phyloP scores from a whole-genome alignment of 345 rosid species.

The Syzygium oleosum region DNA sequence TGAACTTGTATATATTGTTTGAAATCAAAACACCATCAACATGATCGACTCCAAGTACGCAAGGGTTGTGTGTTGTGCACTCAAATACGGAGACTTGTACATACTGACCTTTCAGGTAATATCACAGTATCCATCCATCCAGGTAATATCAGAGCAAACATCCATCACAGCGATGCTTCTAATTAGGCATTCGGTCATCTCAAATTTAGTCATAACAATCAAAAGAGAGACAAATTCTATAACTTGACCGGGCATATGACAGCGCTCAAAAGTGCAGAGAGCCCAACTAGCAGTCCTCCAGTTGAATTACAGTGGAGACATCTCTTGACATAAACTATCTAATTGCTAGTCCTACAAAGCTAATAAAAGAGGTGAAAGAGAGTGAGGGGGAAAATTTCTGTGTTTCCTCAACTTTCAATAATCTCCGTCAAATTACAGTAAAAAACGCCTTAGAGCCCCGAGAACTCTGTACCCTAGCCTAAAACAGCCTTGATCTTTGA shows the following conservation, averaged over 20 bases:
- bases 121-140: not conserved
- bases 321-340: not conserved
- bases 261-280: not conserved
- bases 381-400: not conserved
- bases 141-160: not conserved
- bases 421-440: not conserved
- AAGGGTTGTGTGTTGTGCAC: not conserved
- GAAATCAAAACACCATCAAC: not conserved
- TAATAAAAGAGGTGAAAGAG: not conserved
- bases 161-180: not conserved
- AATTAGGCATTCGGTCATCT: not conserved
- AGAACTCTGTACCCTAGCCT: constrained; percentile 19
- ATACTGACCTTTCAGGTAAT: not conserved
- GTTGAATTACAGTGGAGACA: not conserved
- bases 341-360: not conserved
- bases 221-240: not conserved
- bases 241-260: not conserved
- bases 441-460: not conserved
- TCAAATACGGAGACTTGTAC: not conserved
- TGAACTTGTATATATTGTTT: not conserved
- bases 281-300: not conserved
- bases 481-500: constrained; percentile 63
- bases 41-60: not conserved
- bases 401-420: not conserved
- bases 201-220: not conserved